Conservation (phyloP, 2,329 filamentous ascomycete genomes). For the Fusarium sp. region DNA sequence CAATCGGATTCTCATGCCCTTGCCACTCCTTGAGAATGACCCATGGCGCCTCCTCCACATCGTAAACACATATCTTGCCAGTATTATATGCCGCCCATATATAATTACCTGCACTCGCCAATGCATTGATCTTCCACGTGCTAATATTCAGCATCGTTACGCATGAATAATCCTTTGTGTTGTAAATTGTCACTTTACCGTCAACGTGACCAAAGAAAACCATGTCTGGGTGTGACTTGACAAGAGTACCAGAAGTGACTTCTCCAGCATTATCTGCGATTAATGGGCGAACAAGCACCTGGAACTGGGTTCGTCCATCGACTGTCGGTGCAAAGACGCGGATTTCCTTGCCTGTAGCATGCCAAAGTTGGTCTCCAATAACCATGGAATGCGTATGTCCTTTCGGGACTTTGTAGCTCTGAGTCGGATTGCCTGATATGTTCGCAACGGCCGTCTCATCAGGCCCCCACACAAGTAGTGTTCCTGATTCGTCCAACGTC, state of each 20-base stretch:
- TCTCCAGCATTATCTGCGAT: conserved; percentile 82
- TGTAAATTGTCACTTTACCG: conserved; percentile 95
- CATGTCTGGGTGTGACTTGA: conserved; percentile 79
- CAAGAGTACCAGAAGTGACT: conserved; percentile 83
- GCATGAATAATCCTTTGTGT: conserved; percentile 79
- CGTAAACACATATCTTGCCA: conserved; percentile 93
- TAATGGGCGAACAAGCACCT: conserved; percentile 79
- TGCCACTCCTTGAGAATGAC: conserved; percentile 93
- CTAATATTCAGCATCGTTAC: conserved; percentile 87
- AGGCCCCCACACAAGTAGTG: conserved; percentile 87
- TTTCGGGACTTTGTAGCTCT: conserved; percentile 81
- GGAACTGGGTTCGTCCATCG: conserved; percentile 77
- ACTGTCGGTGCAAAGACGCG: conserved; percentile 82
- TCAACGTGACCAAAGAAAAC: conserved; percentile 94
- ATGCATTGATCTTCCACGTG: conserved; percentile 92
- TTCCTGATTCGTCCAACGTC: conserved; percentile 92
- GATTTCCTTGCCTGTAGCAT: conserved; percentile 88
- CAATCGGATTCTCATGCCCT: conserved; percentile 86
- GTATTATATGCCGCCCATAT: conserved; percentile 97
- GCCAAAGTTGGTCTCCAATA: conserved; percentile 87
- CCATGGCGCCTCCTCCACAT: conserved; percentile 87
- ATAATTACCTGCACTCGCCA: conserved; percentile 83
- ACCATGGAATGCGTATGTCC: conserved; percentile 91
- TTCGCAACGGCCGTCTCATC: conserved; percentile 79
- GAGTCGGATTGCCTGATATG: conserved; percentile 76